Evolutionary conservation across 73 alveolate genomes (phyloP), one percentile per base, ranked within the genome.

Genomic region (Tetrahymena elliotti): DNA sequence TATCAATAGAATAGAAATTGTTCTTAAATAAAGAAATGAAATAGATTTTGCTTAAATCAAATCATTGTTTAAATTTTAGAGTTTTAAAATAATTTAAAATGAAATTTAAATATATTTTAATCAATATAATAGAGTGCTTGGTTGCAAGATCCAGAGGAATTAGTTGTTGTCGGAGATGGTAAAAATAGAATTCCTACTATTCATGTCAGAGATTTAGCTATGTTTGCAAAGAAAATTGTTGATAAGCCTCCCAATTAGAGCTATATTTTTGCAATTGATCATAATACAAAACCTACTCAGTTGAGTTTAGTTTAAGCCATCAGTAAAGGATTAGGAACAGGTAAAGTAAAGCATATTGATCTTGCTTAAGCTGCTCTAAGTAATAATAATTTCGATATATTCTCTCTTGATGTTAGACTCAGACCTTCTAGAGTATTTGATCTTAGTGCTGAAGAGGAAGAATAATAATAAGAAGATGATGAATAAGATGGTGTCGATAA

Each of bases 241-340:
- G 96, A 94, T 16, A 94, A 94, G 54, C 93, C 92, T 34, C 95
- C 94, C 3, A 93, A 83, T 84, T 95, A 93, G n/a, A 93, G 84
- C 35, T 96, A 96, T 93, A 96, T 96, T 12, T 95, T 96, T 68
- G 98, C 98, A 0, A 96, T 96, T 27, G 98, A 96, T 93, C 95
- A 95, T 33, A 95, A 94, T 39, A n/a, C 94, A 27, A 95, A 95
- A 37, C 94, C 95, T 6, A 94, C 96, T 10, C 93, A 96, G 68
- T 95, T 84, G 84, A 93, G 94, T 27, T 68, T 96, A 15, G 92
- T 96, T 34, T 93, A 95, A 38, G 94, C 97, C 24, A 92, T 96
- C 8, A 39, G 96, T 6, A 84, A 95, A 34, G 96, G 97, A 93
- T 93, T 68, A 36, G 96, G 95, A 12, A 95, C 68, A 84, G 93